Evolutionary conservation across 2,329 filamentous ascomycete genomes (phyloP).

Genomic region (Fusarium armeniacum): DNA sequence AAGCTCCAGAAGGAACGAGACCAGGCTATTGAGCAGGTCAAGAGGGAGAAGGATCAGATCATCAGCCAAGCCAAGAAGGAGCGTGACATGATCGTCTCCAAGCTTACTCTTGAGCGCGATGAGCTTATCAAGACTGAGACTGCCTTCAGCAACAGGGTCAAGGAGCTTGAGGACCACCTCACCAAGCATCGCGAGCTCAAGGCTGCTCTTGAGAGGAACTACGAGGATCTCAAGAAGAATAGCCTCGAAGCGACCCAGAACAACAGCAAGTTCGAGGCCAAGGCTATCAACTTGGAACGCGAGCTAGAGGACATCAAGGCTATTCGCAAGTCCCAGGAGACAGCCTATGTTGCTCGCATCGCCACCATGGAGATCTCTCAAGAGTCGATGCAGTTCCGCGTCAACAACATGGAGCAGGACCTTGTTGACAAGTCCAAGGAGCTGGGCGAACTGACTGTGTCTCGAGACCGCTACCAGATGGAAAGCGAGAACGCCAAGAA

Average conservation of each 20-base stretch:
- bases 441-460: conserved; percentile 44
- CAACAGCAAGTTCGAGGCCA: conserved; percentile 44
- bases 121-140: conserved; percentile 44
- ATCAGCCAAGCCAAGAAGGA: conserved; percentile 44
- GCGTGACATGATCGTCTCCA: conserved; percentile 35
- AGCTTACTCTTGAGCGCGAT: conserved; percentile 47
- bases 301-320: conserved; percentile 46
- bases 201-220: conserved; percentile 47
- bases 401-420: conserved; percentile 45
- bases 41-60: conserved; percentile 42
- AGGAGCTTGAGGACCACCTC: conserved; percentile 49
- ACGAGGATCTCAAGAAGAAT: conserved; percentile 49
- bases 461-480: conserved; percentile 44
- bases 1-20: conserved; percentile 46
- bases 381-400: conserved; percentile 48
- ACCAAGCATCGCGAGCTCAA: conserved; percentile 47
- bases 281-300: conserved; percentile 47
- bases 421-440: conserved; percentile 45
- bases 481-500: conserved; percentile 40
- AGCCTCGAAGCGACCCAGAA: conserved; percentile 25
- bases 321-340: conserved; percentile 49
- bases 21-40: conserved; percentile 36
- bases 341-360: conserved; percentile 46
- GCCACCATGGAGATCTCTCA: conserved; percentile 49
- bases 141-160: conserved; percentile 43